Conservation (phyloP, 768 basidiomycete genomes). For the Suillus paluster region DNA sequence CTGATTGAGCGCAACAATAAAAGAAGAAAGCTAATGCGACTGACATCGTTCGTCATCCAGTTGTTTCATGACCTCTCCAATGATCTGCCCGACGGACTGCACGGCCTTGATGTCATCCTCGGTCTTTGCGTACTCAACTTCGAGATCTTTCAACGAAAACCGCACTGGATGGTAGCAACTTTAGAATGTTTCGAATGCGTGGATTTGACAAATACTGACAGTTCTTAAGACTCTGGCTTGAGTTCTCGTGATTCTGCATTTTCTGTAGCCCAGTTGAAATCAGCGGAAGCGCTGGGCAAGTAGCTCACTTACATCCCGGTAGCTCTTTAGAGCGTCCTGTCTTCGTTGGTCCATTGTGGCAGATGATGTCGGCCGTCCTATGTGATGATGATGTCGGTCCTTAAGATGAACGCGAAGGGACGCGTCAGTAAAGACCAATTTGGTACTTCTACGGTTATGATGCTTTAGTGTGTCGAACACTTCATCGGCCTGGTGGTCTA, state of each 20-base stretch:
- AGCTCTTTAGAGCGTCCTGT: conserved; percentile 73
- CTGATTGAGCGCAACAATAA: neutral
- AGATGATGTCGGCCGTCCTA: conserved; percentile 51
- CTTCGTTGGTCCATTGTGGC: conserved; percentile 70
- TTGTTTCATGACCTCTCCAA: conserved; percentile 99
- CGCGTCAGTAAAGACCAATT: conserved; percentile 9
- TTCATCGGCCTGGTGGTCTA: conserved; percentile 51
- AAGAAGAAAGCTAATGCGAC: conserved; percentile 31
- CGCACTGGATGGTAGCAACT: conserved; percentile 61
- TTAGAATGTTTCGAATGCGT: neutral
- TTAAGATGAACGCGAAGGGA: conserved; percentile 5
- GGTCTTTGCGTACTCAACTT: conserved; percentile 90
- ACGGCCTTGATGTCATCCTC: conserved; percentile 99
- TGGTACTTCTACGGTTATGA: neutral
- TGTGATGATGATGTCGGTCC: conserved; percentile 20
- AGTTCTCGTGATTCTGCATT: conserved; percentile 89
- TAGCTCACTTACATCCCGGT: conserved; percentile 64
- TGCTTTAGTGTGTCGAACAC: fast-evolving
- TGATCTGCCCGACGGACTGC: conserved; percentile 98
- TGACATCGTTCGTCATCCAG: conserved; percentile 95
- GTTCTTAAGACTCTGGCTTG: conserved; percentile 88
- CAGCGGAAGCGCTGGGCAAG: neutral
- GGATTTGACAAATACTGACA: conserved; percentile 53
- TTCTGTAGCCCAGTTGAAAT: conserved; percentile 59
- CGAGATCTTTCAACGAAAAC: conserved; percentile 86